Percentiles rank a stretch among this genome's conserved stretches.
These are phyloP conservation scores for Microascus cirrosus DNA, from an alignment of 2,329 filamentous ascomycete species.

Conservation along the genomic window DNA sequence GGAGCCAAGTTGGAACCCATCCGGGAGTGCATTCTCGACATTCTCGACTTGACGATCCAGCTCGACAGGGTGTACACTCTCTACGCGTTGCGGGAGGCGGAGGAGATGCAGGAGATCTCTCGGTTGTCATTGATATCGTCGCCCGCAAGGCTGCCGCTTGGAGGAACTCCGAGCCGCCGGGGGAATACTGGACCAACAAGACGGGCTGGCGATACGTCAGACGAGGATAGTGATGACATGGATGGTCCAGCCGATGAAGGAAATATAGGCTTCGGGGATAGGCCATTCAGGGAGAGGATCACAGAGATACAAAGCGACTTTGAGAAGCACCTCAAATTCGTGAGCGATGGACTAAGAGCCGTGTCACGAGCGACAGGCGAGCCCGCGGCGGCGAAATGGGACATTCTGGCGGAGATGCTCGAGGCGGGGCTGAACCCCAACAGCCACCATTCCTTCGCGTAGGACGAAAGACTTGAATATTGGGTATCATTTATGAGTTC, in stretches of 20 bases:
- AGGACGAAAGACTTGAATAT: background rate
- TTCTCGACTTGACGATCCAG: slow-evolving; percentile 64
- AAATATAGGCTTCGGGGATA: slow-evolving; percentile 13
- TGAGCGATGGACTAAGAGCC: slow-evolving; percentile 61
- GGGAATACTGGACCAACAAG: slow-evolving; percentile 6
- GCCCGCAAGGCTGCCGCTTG: slow-evolving; percentile 7
- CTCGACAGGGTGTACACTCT: slow-evolving; percentile 49
- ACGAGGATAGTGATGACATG: slow-evolving; percentile 20
- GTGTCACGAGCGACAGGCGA: slow-evolving; percentile 65
- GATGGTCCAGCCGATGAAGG: background rate
- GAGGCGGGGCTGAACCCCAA: slow-evolving; percentile 30
- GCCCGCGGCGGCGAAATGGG: slow-evolving; percentile 52
- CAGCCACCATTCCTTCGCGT: background rate
- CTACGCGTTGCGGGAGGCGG: slow-evolving; percentile 20
- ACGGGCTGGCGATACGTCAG: slow-evolving; percentile 16
- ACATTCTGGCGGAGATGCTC: slow-evolving; percentile 70
- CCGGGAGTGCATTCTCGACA: slow-evolving; percentile 57
- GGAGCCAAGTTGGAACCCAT: slow-evolving; percentile 59
- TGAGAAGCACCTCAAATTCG: slow-evolving; percentile 55
- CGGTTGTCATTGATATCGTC: slow-evolving; percentile 24
- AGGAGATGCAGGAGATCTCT: slow-evolving; percentile 24
- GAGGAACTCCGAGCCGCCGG: slow-evolving; percentile 4
- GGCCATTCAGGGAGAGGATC: slow-evolving; percentile 40
- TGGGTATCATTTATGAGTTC: slow-evolving; percentile 3
- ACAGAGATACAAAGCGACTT: slow-evolving; percentile 50